A percentile compares a stretch with the other conserved stretches of the same genome.
Conservation (phyloP, 2,329 filamentous ascomycete genomes). For the Cladosporium sp. region DNA sequence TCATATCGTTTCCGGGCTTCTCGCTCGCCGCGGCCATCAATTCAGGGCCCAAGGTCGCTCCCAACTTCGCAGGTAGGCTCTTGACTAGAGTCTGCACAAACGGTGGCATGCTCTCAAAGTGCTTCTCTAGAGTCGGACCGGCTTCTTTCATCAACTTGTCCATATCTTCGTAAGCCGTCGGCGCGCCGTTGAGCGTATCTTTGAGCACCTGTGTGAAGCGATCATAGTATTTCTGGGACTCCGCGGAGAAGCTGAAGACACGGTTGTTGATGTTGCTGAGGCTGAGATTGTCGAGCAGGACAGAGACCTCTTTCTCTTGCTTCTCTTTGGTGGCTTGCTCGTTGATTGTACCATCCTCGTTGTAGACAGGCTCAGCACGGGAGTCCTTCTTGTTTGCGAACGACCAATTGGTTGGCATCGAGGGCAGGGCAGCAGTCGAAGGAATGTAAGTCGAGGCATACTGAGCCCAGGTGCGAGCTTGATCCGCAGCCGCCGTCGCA, state of each 20-base stretch:
- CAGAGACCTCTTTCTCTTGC: constrained; percentile 69
- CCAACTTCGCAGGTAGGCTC: constrained; percentile 77
- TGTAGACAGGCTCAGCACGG: constrained; percentile 33
- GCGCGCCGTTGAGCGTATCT: constrained; percentile 86
- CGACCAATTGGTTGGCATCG: constrained; percentile 17
- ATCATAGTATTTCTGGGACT: constrained; percentile 75
- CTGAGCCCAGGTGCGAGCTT: constrained; percentile 27
- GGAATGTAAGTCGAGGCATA: constrained; percentile 27
- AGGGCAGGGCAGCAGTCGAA: constrained; percentile 17
- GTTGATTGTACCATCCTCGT: constrained; percentile 33
- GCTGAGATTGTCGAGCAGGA: constrained; percentile 79
- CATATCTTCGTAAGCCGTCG: constrained; percentile 91
- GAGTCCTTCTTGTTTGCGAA: constrained; percentile 28
- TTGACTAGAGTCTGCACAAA: constrained; percentile 84
- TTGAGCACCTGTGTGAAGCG: constrained; percentile 88
- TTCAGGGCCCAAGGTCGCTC: constrained; percentile 71
- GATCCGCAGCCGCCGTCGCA: background rate
- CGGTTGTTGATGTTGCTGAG: constrained; percentile 79
- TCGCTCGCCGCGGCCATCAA: constrained; percentile 75
- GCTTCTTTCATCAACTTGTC: constrained; percentile 61
- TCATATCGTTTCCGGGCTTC: constrained; percentile 49
- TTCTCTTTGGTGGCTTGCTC: constrained; percentile 41
- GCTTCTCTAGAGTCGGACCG: constrained; percentile 60
- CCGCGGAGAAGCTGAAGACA: constrained; percentile 77
- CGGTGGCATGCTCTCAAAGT: constrained; percentile 64